phyloP scores from a whole-genome alignment of 371 early-diverging fungal genomes.

The Choanephora cucurbitarum region DNA sequence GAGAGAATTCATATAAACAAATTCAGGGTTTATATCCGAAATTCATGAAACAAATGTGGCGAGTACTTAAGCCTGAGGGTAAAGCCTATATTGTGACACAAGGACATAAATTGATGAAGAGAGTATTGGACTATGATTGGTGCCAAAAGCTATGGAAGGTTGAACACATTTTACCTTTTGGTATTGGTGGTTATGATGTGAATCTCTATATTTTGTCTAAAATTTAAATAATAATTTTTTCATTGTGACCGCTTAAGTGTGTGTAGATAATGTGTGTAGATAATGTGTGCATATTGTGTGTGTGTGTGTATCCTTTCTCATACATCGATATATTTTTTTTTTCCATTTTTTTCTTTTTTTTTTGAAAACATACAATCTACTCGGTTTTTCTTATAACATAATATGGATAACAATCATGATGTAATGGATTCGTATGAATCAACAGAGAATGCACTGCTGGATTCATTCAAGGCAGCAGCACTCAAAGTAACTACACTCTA shows the following conservation, averaged over 20 bases:
- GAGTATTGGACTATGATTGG: conserved; percentile 43
- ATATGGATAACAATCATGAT: conserved; percentile 14
- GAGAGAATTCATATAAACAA: conserved; percentile 37
- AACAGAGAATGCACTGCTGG: conserved; percentile 57
- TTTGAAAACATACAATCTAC: not conserved
- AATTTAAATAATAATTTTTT: conserved; percentile 6
- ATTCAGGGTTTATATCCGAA: conserved; percentile 48
- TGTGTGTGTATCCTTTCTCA: too few species aligned
- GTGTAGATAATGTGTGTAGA: too few species aligned
- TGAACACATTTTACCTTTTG: conserved; percentile 30
- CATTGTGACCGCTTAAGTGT: too few species aligned
- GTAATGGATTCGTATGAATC: conserved; percentile 49
- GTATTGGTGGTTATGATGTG: conserved; percentile 45
- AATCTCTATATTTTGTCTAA: conserved; percentile 37
- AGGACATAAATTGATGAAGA: conserved; percentile 40
- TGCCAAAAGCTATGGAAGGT: conserved; percentile 30
- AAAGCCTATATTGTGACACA: conserved; percentile 52
- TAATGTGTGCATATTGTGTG: too few species aligned
- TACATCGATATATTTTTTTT: too few species aligned
- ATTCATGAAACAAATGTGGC: conserved; percentile 39
- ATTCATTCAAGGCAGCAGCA: conserved; percentile 73
- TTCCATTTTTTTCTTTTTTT: not conserved
- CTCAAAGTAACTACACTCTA: conserved; percentile 71
- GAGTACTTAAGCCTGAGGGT: conserved; percentile 30
- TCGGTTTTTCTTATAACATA: conserved; percentile 3